Conservation (phyloP, 495 filamentous ascomycete species). For the Aspergillus panamensis region DNA sequence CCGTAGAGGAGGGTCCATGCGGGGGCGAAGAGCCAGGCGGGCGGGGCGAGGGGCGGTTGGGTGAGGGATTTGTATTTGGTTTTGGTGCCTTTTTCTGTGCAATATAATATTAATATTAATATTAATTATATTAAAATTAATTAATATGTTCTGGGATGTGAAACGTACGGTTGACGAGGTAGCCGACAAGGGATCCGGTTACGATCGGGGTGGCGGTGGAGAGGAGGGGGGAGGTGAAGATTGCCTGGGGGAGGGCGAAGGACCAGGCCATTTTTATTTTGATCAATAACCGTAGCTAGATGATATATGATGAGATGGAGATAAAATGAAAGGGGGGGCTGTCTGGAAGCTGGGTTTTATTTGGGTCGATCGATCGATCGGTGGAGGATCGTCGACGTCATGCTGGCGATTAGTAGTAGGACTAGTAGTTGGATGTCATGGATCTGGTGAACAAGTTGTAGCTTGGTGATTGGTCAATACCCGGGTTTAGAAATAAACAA, state of each 20-base stretch:
- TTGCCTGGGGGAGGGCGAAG: conserved; percentile 31
- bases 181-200: conserved; percentile 30
- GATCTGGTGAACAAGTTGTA: no score
- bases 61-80: conserved; percentile 62
- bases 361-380: neutral
- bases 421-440: no score
- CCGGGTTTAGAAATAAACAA: no score
- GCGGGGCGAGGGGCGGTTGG: conserved; percentile 78
- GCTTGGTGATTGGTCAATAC: no score
- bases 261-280: conserved; percentile 34
- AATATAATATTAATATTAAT: no score
- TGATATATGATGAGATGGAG: neutral
- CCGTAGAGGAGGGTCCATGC: conserved; percentile 86
- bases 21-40: conserved; percentile 75
- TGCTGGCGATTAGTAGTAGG: neutral
- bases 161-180: conserved; percentile 31
- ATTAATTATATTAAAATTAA: no score
- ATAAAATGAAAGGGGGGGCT: neutral
- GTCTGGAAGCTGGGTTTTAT: neutral
- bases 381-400: neutral
- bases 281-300: neutral
- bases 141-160: neutral
- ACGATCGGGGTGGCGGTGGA: conserved; percentile 35
- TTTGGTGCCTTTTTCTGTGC: conserved; percentile 53
- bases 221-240: conserved; percentile 35